phyloP scores from a whole-genome alignment of 805 yeast genomes.

The Wickerhamiella australiensis region DNA sequence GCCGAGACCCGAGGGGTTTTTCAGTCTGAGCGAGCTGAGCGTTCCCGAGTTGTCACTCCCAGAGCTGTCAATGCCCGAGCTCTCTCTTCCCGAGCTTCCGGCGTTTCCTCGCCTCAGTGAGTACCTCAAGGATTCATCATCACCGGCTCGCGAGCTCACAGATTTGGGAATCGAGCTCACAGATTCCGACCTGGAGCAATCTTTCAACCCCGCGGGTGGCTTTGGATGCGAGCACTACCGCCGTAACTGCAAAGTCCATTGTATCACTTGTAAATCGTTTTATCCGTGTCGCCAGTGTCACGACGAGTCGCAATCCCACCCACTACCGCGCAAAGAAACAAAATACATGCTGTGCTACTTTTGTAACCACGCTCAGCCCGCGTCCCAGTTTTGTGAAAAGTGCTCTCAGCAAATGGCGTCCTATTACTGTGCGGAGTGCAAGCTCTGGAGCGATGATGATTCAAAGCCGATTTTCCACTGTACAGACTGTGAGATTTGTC shows the following conservation, averaged over 20 bases:
- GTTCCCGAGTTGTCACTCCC: constrained; percentile 6
- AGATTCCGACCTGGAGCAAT: constrained; percentile 30
- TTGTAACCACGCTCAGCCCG: constrained; percentile 64
- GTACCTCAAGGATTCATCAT: background rate
- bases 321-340: constrained; percentile 46
- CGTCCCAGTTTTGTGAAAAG: constrained; percentile 52
- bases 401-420: constrained; percentile 59
- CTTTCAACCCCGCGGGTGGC: constrained; percentile 32
- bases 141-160: background rate
- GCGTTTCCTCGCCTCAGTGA: background rate
- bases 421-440: constrained; percentile 69
- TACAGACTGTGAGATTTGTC: constrained; percentile 83
- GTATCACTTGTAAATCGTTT: constrained; percentile 65
- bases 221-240: constrained; percentile 78
- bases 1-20: constrained; percentile 8
- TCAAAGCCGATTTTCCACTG: constrained; percentile 81
- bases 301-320: constrained; percentile 50
- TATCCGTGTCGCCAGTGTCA: constrained; percentile 78
- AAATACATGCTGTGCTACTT: constrained; percentile 67
- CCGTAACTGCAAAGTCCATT: constrained; percentile 71
- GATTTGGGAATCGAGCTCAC: constrained; percentile 33
- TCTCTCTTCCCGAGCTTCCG: constrained; percentile 8
- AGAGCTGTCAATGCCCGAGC: constrained; percentile 8
- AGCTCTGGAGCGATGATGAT: constrained; percentile 63
- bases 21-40: constrained; percentile 7